These are phyloP conservation scores for Termitomyces sp. DNA, from an alignment of 768 basidiomycete species.

Conservation along the genomic window DNA sequence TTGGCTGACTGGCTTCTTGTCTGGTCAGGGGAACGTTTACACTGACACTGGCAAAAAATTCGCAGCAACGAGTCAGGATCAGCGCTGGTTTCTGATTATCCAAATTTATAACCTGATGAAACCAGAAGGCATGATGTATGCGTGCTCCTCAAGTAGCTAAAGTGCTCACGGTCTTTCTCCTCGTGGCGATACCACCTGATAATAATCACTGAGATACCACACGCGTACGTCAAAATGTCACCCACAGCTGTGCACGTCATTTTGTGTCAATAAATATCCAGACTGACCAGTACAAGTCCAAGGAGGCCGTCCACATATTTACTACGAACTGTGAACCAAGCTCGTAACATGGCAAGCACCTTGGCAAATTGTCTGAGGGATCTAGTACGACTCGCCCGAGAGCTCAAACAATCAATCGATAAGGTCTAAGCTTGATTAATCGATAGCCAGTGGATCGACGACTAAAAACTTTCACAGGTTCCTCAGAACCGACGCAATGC, in stretches of 20 bases:
- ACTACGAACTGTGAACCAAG: neutral
- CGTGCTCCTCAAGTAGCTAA: too few species aligned
- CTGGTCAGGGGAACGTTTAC: too few species aligned
- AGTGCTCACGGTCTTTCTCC: too few species aligned
- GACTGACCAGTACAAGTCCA: neutral
- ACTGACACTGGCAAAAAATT: too few species aligned
- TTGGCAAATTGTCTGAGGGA: neutral
- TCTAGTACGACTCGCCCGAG: constrained; percentile 3
- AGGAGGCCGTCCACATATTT: neutral
- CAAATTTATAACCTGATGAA: too few species aligned
- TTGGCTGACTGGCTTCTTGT: neutral
- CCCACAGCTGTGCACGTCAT: neutral
- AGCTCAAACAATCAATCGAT: constrained; percentile 7
- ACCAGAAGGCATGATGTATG: too few species aligned
- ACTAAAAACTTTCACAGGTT: constrained; percentile 1
- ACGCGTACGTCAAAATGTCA: neutral
- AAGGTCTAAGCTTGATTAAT: neutral
- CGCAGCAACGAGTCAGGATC: too few species aligned
- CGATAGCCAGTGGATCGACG: neutral
- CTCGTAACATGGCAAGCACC: neutral
- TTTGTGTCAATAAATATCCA: neutral
- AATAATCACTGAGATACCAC: too few species aligned
- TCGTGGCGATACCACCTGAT: too few species aligned
- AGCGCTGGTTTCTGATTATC: too few species aligned
- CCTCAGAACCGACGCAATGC: constrained; percentile 7